Base-by-base conservation (phyloP, 257 asterid genomes). In the Petrea volubilis region DNA sequence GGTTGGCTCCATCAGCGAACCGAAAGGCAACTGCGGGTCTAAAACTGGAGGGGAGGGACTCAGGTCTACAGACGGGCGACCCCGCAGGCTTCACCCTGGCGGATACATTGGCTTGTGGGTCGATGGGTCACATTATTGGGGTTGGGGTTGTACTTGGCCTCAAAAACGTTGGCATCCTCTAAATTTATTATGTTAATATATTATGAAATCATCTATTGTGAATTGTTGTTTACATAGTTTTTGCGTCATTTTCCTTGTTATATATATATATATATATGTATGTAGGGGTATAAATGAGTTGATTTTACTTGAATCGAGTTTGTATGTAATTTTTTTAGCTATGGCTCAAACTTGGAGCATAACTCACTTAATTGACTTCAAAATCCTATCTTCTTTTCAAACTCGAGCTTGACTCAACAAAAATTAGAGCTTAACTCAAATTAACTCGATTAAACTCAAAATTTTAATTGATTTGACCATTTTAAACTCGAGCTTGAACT, bases 21-120 rank as follows among this genome's bases (percentile, higher is more conserved):
- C 78, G 97, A 58, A 91, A 87, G 86, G 95, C 98, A 0, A 93
- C 96, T 0, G 98, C 96, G 0, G 97, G 98, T 4, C 70, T 92
- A 66, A 92, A 86, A 74, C 80, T 92, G 18, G 98, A 88, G 74
- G 85, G 76, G 0, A 83, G 97, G 83, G 94, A 91, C 64, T 91
- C 98, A 17, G 98, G 98, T 0, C 80, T 94, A 43, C 98, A 94
- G 75, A 91, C 98, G 1, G 96, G 96, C 33, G 97, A 94, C 75
- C 98, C 98, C 2, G 98, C 97, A 5, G 97, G 97, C 21, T 94
- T 94, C 81, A 94, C 98, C 12, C 81, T 94, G 24, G 98, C 98
- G 10, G 98, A 93, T 60, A 89, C 98, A 29, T 80, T 93, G 88
- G 98, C 91, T 0, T 93, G 98, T 69, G 98, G 98, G 6, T 8